A percentile compares a stretch with the other conserved stretches of the same genome.
These are phyloP conservation scores for Bipolaris victoriae DNA, from an alignment of 2,329 filamentous ascomycete genomes.

Conservation along the genomic window DNA sequence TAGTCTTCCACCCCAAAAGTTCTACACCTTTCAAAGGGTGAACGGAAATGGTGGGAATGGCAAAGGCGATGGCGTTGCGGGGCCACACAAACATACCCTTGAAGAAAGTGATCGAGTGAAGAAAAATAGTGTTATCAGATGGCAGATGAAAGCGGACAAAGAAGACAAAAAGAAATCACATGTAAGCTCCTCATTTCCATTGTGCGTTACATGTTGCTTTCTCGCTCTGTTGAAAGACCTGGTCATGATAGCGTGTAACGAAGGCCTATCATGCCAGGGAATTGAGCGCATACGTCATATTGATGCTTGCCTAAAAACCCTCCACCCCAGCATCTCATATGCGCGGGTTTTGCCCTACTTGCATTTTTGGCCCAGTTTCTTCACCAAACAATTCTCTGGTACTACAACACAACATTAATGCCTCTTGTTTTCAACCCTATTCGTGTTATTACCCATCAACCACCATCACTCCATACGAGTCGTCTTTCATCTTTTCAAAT, in stretches of 20 bases:
- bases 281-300: constrained; percentile 21
- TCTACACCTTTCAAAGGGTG: constrained; percentile 76
- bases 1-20: constrained; percentile 31
- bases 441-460: not conserved
- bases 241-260: constrained; percentile 5
- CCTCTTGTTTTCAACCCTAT: constrained; percentile 5
- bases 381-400: not conserved
- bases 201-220: not conserved
- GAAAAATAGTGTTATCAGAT: constrained; percentile 77
- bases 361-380: not conserved
- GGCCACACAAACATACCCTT: constrained; percentile 76
- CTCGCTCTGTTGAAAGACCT: constrained; percentile 7
- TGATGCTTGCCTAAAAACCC: constrained; percentile 13
- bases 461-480: not conserved
- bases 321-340: constrained; percentile 4
- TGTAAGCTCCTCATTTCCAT: constrained; percentile 30
- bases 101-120: constrained; percentile 79
- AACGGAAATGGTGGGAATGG: constrained; percentile 78
- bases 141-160: constrained; percentile 68
- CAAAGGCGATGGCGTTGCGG: constrained; percentile 71
- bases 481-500: not conserved
- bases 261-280: constrained; percentile 5
- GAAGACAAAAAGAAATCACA: constrained; percentile 63
- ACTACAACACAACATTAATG: constrained; percentile 11
- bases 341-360: not conserved